Conservation (phyloP, 805 yeast species). For the Nakazawaea ernobii region DNA sequence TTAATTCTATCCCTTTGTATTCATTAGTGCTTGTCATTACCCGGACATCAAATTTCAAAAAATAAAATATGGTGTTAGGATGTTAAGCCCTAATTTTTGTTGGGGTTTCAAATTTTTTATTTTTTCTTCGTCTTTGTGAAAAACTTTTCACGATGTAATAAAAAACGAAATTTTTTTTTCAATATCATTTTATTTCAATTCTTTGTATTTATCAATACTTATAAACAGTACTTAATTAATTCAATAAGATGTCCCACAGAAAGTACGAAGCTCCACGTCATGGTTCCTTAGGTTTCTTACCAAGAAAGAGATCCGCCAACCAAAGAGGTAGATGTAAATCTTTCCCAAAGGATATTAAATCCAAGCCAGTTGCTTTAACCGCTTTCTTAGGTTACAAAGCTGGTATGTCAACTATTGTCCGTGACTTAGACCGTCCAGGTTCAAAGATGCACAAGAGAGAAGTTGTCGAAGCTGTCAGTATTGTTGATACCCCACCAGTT, state of each 20-base stretch:
- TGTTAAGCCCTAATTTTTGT: too few relatives aligned
- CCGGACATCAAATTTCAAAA: too few relatives aligned
- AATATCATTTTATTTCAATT: background rate
- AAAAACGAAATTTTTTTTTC: constrained; percentile 1
- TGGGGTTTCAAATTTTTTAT: background rate
- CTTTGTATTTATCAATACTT: constrained; percentile 8
- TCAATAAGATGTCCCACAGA: constrained; percentile 90
- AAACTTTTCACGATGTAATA: too few relatives aligned
- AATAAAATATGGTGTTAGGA: too few relatives aligned
- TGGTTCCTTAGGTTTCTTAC: constrained; percentile 99
- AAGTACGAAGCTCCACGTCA: constrained; percentile 99
- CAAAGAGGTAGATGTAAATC: constrained; percentile 99
- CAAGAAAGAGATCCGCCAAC: constrained; percentile 99
- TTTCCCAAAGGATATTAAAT: constrained; percentile 97
- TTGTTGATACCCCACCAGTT: constrained; percentile 98
- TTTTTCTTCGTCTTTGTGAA: background rate
- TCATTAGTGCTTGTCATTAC: too few relatives aligned
- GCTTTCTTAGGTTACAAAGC: constrained; percentile 99
- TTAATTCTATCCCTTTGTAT: too few relatives aligned
- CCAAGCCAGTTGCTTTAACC: constrained; percentile 97
- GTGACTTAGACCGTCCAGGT: constrained; percentile 99
- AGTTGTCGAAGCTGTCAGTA: constrained; percentile 98
- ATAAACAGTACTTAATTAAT: constrained; percentile 1
- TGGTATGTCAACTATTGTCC: constrained; percentile 99
- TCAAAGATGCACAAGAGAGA: constrained; percentile 99